These are phyloP conservation scores for Talaromyces sp. DNA, from an alignment of 2,329 filamentous ascomycete genomes.

Conservation along the genomic window DNA sequence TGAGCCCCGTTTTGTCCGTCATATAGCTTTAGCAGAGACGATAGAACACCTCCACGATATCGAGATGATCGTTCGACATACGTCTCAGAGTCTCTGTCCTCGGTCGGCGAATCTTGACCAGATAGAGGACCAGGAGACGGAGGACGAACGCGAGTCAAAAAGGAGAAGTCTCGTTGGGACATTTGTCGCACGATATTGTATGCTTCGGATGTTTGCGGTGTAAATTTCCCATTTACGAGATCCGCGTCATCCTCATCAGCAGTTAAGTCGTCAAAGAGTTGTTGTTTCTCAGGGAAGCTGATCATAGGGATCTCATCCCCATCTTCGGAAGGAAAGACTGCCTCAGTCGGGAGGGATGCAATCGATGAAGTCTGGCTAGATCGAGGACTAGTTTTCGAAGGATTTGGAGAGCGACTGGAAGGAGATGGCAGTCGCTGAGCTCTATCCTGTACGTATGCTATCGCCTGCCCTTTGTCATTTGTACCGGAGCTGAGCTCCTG, in stretches of 20 bases:
- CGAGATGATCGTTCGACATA: conserved; percentile 69
- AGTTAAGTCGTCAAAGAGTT: conserved; percentile 31
- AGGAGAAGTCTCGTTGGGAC: conserved; percentile 36
- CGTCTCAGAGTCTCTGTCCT: conserved; percentile 55
- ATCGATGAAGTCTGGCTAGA: conserved; percentile 33
- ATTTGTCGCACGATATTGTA: conserved; percentile 40
- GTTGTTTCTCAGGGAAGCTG: conserved; percentile 35
- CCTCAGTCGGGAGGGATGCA: conserved; percentile 34
- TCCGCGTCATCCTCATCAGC: conserved; percentile 35
- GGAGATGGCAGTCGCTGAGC: conserved; percentile 38
- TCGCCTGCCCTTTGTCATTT: conserved; percentile 38
- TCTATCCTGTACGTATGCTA: conserved; percentile 39
- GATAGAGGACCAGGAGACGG: conserved; percentile 36
- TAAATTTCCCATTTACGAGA: conserved; percentile 29
- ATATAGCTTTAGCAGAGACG: conserved; percentile 72
- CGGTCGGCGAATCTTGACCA: conserved; percentile 36
- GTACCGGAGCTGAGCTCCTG: conserved; percentile 31
- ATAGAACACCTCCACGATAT: conserved; percentile 74
- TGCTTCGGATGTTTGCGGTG: conserved; percentile 34
- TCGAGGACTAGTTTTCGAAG: conserved; percentile 32
- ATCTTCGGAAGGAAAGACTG: conserved; percentile 29
- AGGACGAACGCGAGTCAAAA: conserved; percentile 37
- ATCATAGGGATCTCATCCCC: conserved; percentile 42
- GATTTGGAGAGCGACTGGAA: conserved; percentile 34
- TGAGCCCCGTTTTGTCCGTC: conserved; percentile 50